Evolutionary conservation across 1,284 basidiomycete species (phyloP), one percentile per base, ranked within the genome.

Genomic region (Tilletia indica): DNA sequence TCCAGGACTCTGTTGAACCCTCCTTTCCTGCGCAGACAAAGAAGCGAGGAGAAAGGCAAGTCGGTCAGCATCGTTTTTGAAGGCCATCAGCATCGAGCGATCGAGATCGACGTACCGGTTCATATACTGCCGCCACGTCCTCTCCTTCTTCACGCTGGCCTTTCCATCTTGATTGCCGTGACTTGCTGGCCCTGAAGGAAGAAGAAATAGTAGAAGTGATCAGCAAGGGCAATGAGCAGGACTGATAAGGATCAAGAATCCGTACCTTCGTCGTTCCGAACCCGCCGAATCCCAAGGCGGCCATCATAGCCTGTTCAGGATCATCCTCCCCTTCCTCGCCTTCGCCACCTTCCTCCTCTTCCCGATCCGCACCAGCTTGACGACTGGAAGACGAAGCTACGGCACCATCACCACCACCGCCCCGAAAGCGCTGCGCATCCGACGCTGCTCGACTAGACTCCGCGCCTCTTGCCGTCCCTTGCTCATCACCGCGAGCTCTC

Each of bases 71-170:
- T 47, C n/a, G 2, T 42, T 4, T 16, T 39, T 9, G 47, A 14
- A 54, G 38, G 2, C 25, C 16, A 4, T 36, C n/a, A 42, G 25
- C 2, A 31, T 2, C 0, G 25, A 31, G 2, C 2, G 2, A 31
- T 31, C 25, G 25, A 31, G 25, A 31, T 31, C 25, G 51, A 78
- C 87, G 64, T 75, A 91, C 91, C 91, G 88, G 82, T 95, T 95
- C 93, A 95, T 95, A 84, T 95, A 95, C 85, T 97, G 95, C 76
- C 95, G 87, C 94, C 95, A 97, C 38, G 93, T 96, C 70, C 95
- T 88, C 76, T 90, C 89, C 86, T 94, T 93, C 88, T 95, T 95
- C 78, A 97, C 86, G 70, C 90, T 85, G 1, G 89, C 89, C 2
- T 77, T 82, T 45, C 94, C 85, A 0, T 81, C 80, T 45, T 86